Percentiles rank a stretch among this genome's conserved stretches.
Evolutionary conservation across 2,329 filamentous ascomycete species (phyloP).

Genomic region (Microcera coccophila): DNA sequence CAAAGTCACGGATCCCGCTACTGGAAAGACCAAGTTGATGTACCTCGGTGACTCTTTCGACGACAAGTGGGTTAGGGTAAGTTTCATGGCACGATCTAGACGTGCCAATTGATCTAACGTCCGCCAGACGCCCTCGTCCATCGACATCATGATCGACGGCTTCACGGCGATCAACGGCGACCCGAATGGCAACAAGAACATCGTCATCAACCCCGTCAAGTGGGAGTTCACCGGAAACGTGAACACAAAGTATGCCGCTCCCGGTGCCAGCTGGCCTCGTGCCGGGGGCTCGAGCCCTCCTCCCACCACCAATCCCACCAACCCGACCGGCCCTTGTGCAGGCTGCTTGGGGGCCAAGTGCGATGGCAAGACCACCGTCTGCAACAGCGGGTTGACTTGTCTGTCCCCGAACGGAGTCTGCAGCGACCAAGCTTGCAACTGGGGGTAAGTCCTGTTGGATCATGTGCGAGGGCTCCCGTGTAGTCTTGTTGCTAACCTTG

Average conservation of each 20-base stretch:
- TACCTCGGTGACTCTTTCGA: constrained; percentile 1
- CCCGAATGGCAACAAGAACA: constrained; percentile 1
- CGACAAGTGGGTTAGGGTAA: constrained; percentile 1
- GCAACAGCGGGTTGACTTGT: too few species aligned
- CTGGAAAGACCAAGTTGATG: constrained; percentile 1
- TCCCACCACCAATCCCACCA: too few species aligned
- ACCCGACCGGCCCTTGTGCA: too few species aligned
- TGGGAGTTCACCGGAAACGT: constrained; percentile 2
- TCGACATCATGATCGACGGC: constrained; percentile 2
- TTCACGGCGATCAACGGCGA: not conserved
- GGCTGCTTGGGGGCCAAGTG: too few species aligned
- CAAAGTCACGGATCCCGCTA: constrained; percentile 1
- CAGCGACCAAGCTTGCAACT: too few species aligned
- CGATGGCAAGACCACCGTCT: too few species aligned
- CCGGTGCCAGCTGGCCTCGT: not conserved
- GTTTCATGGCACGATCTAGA: too few species aligned
- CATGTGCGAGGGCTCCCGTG: too few species aligned
- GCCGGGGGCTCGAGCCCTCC: too few species aligned
- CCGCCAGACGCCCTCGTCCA: not conserved
- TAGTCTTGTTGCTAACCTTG: too few species aligned
- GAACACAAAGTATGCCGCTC: constrained; percentile 1
- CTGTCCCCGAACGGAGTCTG: too few species aligned
- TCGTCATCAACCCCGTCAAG: constrained; percentile 2
- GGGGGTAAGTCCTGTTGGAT: too few species aligned
- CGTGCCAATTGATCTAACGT: not conserved